phyloP scores from a whole-genome alignment of 2,329 filamentous ascomycete genomes.

The Fusarium pseudonygamai region DNA sequence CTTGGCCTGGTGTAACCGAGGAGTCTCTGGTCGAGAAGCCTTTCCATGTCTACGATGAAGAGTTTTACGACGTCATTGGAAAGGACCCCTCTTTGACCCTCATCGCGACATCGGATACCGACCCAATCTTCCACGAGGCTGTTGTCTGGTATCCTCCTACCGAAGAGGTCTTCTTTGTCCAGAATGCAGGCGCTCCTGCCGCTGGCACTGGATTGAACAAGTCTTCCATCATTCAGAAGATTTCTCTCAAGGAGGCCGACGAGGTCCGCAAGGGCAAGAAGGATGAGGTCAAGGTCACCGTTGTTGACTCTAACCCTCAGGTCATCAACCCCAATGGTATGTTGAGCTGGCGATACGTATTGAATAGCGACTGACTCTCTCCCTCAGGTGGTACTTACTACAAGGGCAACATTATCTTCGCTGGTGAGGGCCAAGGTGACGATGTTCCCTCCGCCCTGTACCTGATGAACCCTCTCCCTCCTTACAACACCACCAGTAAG shows the following conservation, averaged over 20 bases:
- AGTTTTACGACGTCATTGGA: constrained; percentile 61
- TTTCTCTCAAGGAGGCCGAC: constrained; percentile 55
- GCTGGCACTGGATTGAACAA: constrained; percentile 61
- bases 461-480: constrained; percentile 45
- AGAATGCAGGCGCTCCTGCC: constrained; percentile 57
- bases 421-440: constrained; percentile 60
- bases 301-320: constrained; percentile 54
- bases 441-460: constrained; percentile 40
- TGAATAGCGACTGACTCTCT: neutral
- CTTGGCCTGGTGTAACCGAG: constrained; percentile 32
- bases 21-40: constrained; percentile 28
- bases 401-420: constrained; percentile 58
- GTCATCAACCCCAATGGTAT: constrained; percentile 61
- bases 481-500: constrained; percentile 61
- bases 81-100: constrained; percentile 58
- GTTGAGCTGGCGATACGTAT: neutral
- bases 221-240: constrained; percentile 61
- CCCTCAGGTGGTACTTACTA: constrained; percentile 58
- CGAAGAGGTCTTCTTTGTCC: constrained; percentile 63
- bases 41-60: constrained; percentile 54
- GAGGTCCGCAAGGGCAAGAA: constrained; percentile 30
- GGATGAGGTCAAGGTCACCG: constrained; percentile 53
- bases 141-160: constrained; percentile 60
- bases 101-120: constrained; percentile 54
- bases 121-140: constrained; percentile 65